Base-by-base conservation (phyloP, 257 asterid species). In the Linderniella brevidens region DNA sequence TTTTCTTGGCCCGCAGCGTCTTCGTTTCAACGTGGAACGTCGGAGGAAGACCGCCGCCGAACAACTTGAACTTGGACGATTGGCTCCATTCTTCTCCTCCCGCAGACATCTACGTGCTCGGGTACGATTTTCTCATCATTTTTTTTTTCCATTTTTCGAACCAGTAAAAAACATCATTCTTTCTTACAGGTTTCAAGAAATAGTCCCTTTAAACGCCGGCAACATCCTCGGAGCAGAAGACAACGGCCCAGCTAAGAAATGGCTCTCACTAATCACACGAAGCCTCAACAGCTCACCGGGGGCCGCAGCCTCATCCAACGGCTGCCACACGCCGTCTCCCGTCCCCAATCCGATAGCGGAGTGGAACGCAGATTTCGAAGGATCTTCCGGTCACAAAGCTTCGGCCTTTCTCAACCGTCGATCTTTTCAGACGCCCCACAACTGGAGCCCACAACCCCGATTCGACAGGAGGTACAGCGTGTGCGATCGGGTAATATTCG, bases 11-110 rank as follows among this genome's bases (percentile, higher is more conserved):
- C 16, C 47, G 63, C 82, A 90, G 99, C 35, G 65, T 79, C 55
- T 90, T 90, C 51, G 93, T 79, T 12, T 79, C 99, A 13, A 79
- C 99, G 8, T 90, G 99, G 99, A 90, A 90, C 43, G 93, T 85
- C 53, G 99, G 81, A 35, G 99, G 99, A 59, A 85, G 72, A 66
- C 44, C 88, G 7, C 96, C 94, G 1, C 52, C 69, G 10, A 68
- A 63, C 53, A 70, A 64, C 55, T 63, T 81, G 87, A 74, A 68
- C 49, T 68, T 78, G 29, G 94, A 82, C 44, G 86, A 81, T 48
- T 86, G 90, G 92, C 72, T 86, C 3, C 92, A 81, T 51, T 76
- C 92, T 11, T 72, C 90, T 5, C 99, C 96, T 43, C 93, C 93
- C 38, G 93, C 99, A 35, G 99, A 90, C 62, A 64, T 90, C 58